These are phyloP conservation scores for Rhodotorula kratochvilovae DNA, from an alignment of 768 basidiomycete genomes.

Conservation along the genomic window DNA sequence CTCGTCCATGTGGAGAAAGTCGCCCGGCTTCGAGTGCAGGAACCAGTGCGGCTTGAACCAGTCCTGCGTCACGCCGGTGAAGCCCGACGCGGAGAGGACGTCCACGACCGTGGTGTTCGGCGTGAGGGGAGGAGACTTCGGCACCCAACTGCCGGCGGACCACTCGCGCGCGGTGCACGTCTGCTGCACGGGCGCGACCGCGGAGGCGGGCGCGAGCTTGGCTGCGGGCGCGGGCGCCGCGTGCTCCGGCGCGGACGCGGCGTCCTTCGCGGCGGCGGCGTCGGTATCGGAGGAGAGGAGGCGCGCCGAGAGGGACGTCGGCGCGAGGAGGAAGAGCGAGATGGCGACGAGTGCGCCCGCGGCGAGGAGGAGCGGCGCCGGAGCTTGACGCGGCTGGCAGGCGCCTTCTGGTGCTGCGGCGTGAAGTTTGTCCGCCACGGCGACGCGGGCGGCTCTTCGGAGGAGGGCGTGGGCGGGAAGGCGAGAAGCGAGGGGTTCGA, in stretches of 20 bases:
- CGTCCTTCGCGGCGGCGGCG: too few species aligned
- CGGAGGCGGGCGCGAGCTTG: too few species aligned
- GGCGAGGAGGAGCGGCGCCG: slow-evolving; percentile 37
- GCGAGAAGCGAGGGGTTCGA: not conserved
- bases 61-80: not conserved
- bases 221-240: too few species aligned
- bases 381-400: not conserved
- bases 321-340: slow-evolving; percentile 28
- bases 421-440: not conserved
- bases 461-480: not conserved
- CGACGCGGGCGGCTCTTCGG: not conserved
- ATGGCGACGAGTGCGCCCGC: slow-evolving; percentile 47
- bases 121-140: not conserved
- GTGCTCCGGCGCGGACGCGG: too few species aligned
- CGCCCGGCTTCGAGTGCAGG: not conserved
- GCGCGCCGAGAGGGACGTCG: not conserved
- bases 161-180: not conserved
- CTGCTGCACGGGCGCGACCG: too few species aligned
- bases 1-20: slow-evolving; percentile 1
- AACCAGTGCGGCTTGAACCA: slow-evolving; percentile 11
- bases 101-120: not conserved
- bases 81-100: not conserved
- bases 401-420: not conserved
- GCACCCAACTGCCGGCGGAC: not conserved
- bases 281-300: not conserved